phyloP scores from a whole-genome alignment of 2,329 filamentous ascomycete species.

The Aspergillus ochraceoroseus region DNA sequence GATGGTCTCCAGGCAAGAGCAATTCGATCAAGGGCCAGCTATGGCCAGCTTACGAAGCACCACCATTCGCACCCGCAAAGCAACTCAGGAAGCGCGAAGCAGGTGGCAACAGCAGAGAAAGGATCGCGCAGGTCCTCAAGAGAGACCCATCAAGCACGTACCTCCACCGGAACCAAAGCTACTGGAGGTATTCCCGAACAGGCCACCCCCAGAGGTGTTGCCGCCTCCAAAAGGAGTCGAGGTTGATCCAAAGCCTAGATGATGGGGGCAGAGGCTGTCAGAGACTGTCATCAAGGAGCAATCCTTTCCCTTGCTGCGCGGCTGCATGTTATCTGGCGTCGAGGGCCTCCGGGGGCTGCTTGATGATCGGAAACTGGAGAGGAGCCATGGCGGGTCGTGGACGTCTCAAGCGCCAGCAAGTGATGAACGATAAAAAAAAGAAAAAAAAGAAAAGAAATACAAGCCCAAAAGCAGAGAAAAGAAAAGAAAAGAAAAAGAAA shows the following conservation, averaged over 20 bases:
- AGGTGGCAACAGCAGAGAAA: conserved; percentile 18
- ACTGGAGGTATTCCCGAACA: conserved; percentile 36
- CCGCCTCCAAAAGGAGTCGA: conserved; percentile 37
- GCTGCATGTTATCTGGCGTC: conserved; percentile 26
- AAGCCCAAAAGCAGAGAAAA: conserved; percentile 7
- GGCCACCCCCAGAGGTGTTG: conserved; percentile 31
- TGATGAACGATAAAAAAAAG: conserved; percentile 14
- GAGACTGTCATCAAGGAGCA: conserved; percentile 35
- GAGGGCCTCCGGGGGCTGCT: conserved; percentile 22
- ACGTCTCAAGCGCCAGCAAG: conserved; percentile 30
- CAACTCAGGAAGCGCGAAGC: conserved; percentile 6
- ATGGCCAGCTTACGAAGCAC: too few species aligned
- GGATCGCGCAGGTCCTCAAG: conserved; percentile 26
- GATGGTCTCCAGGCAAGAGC: background rate
- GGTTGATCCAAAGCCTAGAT: conserved; percentile 42
- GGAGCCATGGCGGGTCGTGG: conserved; percentile 26
- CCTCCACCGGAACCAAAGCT: conserved; percentile 43
- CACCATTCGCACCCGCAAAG: too few species aligned
- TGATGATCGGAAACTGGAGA: conserved; percentile 22
- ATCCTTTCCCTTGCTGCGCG: conserved; percentile 30
- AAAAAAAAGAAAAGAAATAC: conserved; percentile 5
- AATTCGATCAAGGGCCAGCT: too few species aligned
- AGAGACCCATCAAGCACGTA: conserved; percentile 32
- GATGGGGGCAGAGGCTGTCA: conserved; percentile 37
- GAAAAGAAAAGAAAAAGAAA: conserved; percentile 9